phyloP scores from a whole-genome alignment of 2,329 filamentous ascomycete species.

The Hypoxylon sp. region DNA sequence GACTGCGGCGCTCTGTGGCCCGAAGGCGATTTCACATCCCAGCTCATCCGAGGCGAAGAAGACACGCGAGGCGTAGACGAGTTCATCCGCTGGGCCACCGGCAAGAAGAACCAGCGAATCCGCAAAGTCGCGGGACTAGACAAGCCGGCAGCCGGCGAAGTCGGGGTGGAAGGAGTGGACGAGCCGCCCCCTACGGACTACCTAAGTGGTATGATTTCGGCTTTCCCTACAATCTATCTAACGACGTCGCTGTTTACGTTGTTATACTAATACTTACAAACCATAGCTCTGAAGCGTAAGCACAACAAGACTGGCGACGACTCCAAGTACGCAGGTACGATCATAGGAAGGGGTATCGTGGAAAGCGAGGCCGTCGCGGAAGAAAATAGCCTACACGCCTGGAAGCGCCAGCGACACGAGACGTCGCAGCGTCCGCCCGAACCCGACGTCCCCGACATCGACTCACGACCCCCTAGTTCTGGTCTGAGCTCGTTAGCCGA shows the following conservation, averaged over 20 bases:
- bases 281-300: constrained; percentile 87
- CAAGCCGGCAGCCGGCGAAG: constrained; percentile 42
- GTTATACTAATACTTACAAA: constrained; percentile 18
- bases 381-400: constrained; percentile 77
- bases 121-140: constrained; percentile 83
- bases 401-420: constrained; percentile 65
- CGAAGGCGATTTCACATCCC: constrained; percentile 75
- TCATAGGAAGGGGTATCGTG: constrained; percentile 82
- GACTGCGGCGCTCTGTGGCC: constrained; percentile 83
- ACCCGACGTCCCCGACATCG: constrained; percentile 49
- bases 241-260: background rate
- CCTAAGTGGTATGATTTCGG: constrained; percentile 68
- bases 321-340: constrained; percentile 85
- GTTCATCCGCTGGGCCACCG: constrained; percentile 84
- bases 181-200: constrained; percentile 70
- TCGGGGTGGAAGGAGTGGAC: constrained; percentile 69
- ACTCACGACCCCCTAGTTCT: constrained; percentile 66
- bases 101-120: constrained; percentile 83
- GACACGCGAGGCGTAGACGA: constrained; percentile 83
- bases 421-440: constrained; percentile 51
- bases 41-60: constrained; percentile 78
- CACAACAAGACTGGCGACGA: constrained; percentile 92
- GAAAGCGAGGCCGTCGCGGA: constrained; percentile 82
- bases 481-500: constrained; percentile 71
- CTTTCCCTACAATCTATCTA: background rate